Evolutionary conservation across 2,329 filamentous ascomycete species (phyloP), one percentile per base, ranked within the genome.

Genomic region (Penicillium sp.): DNA sequence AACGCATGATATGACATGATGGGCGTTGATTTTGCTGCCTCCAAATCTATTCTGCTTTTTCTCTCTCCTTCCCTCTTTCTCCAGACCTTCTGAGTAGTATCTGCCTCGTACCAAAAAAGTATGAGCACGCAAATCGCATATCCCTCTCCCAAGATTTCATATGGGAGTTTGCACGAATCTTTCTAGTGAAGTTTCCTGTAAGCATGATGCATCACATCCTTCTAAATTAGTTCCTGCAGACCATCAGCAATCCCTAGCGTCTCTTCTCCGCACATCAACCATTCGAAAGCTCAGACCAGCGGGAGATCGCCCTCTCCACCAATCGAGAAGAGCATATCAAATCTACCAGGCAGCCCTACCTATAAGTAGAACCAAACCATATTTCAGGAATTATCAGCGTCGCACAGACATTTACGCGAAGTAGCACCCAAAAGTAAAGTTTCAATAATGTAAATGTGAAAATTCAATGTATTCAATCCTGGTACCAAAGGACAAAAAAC

Each of bases 1-100:
- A 58, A 45, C 60, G 60, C 56, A 65, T 64, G 55, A 62, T 29
- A 56, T 47, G 57, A 65, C 39, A 58, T 58, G 59, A 60, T 55
- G 45, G 61, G 61, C 61, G 59, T 64, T 62, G 29, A 53, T 59
- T 52, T 61, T 61, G 39, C 52, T 62, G 54, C 9, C 16, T 33
- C 31, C 34, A 11, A 37, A 55, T 43, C 33, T 49, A 21, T 23
- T 48, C 43, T 34, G 18, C 36, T 46, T 46, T 45, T 29, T 6
- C 33, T 28, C 18, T 26, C 13, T 23, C 26, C 11, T 3, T 24
- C 19, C 13, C 5, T 23, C 11, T 31, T 14, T 42, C 48, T 19
- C 26, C 2, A 29, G 28, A 28, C 13, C 5, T 29, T 37, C 10
- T 14, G 21, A n/a, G 31, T 33, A 33, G 13, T 39, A 39, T 14